Evolutionary conservation across 2,329 filamentous ascomycete genomes (phyloP), one percentile per base, ranked within the genome.

Genomic region (Penicillium sp.): DNA sequence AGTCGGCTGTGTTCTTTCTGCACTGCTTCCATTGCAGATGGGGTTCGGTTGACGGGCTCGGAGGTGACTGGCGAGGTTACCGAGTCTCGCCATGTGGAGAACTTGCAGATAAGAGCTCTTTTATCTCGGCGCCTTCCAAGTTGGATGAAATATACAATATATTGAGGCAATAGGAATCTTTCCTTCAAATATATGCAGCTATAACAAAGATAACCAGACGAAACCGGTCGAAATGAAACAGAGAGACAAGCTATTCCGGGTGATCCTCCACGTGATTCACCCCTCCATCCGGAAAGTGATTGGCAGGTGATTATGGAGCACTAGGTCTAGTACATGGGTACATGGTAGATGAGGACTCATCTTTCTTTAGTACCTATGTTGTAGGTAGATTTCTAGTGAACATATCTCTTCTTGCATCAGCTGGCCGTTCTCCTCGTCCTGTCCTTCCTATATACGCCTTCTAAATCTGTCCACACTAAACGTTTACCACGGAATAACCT

Each of bases 1-100:
- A 96, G 85, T 68, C 86, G 85, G 64, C 86, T 83, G 65, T 94
- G 84, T 71, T 96, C 91, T 67, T 86, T 86, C 73, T 89, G 83
- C 64, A 96, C 79, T 57, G 80, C 75, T 65, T 88, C 85, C 85
- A 88, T 88, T 51, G 62, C 66, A 66, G 58, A 38, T 39, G 48
- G 6, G 29, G 47, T 31, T 33, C 49, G 48, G 50, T 49, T 61
- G 10, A 36, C 13, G n/a, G 42, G 59, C 55, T 69, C 68, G 70
- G 65, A 68, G 68, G 55, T 60, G 60, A 57, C 45, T 25, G 45
- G 21, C 66, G 55, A 65, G 53, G 61, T 72, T 70, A 70, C 70
- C 67, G 45, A 63, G 49, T 51, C 53, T 50, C 42, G 67, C 65
- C 70, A 73, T 72, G 64, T 41, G 57, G 64, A 60, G 33, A 47